Evolutionary conservation across 106 monocot species (phyloP).

Genomic region (Iris macrosiphon): DNA sequence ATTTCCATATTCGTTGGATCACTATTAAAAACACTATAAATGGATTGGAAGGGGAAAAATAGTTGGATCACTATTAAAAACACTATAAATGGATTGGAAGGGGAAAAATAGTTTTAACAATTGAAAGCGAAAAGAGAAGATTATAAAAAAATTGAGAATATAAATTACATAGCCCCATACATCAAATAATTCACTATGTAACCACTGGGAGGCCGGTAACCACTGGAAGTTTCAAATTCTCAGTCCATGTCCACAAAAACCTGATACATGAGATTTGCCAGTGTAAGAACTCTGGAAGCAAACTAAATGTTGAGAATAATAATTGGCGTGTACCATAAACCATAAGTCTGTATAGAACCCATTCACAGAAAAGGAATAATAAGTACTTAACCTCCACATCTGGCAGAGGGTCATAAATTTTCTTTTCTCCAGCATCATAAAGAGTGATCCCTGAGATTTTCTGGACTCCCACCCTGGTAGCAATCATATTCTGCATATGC

Average conservation of each 20-base stretch:
- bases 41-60: too few species aligned
- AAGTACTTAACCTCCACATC: slow-evolving; percentile 61
- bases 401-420: slow-evolving; percentile 52
- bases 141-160: too few species aligned
- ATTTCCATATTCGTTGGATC: too few species aligned
- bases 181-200: too few species aligned
- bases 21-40: too few species aligned
- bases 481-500: slow-evolving; percentile 53
- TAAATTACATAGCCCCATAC: too few species aligned
- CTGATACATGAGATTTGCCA: slow-evolving; percentile 21
- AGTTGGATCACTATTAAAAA: too few species aligned
- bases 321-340: background rate
- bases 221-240: background rate
- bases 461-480: slow-evolving; percentile 56
- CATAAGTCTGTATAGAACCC: background rate
- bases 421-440: slow-evolving; percentile 37
- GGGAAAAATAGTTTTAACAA: too few species aligned
- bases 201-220: too few species aligned
- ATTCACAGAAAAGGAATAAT: background rate
- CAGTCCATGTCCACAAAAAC: slow-evolving; percentile 58
- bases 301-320: background rate
- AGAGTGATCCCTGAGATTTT: slow-evolving; percentile 73
- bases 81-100: too few species aligned
- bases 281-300: background rate
- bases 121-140: too few species aligned